phyloP scores from a whole-genome alignment of 352 stramenopile species.

The Aphanomyces astaci region DNA sequence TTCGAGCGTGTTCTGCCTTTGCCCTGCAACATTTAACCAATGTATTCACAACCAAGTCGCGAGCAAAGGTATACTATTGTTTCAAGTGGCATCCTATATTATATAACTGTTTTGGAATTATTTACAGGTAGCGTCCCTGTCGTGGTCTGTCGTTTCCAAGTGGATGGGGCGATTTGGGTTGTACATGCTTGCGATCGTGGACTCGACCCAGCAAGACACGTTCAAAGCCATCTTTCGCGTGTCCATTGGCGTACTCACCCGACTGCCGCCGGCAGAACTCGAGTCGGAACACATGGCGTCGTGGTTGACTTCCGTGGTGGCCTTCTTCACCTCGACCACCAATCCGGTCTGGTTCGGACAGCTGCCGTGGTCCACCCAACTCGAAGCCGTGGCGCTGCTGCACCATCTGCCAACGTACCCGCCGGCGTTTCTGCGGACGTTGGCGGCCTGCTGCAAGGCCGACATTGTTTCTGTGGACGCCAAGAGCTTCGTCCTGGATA shows the following conservation, averaged over 20 bases:
- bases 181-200: conserved; percentile 28
- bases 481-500: conserved; percentile 80
- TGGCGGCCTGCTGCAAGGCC: conserved; percentile 73
- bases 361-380: conserved; percentile 40
- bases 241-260: conserved; percentile 49
- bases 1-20: conserved; percentile 66
- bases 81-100: background rate
- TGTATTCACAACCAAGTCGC: conserved; percentile 27
- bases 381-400: conserved; percentile 62
- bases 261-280: conserved; percentile 32
- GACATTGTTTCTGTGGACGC: conserved; percentile 42
- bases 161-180: conserved; percentile 64
- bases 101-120: too few species aligned
- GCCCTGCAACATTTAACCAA: conserved; percentile 47
- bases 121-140: conserved; percentile 32
- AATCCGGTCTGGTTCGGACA: conserved; percentile 41
- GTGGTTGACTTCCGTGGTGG: background rate
- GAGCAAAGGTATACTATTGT: background rate
- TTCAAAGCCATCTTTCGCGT: background rate
- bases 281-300: background rate
- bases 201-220: background rate
- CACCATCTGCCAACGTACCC: conserved; percentile 71
- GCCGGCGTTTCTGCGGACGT: conserved; percentile 49
- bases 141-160: conserved; percentile 47
- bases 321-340: conserved; percentile 14